phyloP scores from a whole-genome alignment of 192 early-diverging fungal genomes.

The Backusella westeae region DNA sequence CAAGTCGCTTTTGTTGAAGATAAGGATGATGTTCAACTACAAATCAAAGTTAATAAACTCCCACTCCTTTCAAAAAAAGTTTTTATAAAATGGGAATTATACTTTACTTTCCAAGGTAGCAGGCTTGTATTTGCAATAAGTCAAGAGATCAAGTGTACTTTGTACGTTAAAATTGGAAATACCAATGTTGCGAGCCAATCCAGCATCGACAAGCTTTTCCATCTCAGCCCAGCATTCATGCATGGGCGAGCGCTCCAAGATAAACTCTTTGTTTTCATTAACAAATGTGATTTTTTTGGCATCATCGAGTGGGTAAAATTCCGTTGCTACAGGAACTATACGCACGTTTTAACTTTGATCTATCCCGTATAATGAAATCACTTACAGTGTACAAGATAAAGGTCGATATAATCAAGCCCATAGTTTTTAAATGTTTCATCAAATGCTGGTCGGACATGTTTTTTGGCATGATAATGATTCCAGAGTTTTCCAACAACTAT shows the following conservation, averaged over 20 bases:
- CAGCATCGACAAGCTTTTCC: slow-evolving; percentile 63
- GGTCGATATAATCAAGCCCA: slow-evolving; percentile 33
- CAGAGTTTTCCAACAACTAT: slow-evolving; percentile 18
- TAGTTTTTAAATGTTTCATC: slow-evolving; percentile 19
- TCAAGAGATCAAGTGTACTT: slow-evolving; percentile 50
- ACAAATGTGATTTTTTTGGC: slow-evolving; percentile 38
- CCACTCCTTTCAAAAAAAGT: no score
- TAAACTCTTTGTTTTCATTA: slow-evolving; percentile 37
- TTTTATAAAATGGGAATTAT: neutral
- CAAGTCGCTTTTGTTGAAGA: slow-evolving; percentile 50
- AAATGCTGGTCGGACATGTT: no score
- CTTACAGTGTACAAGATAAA: slow-evolving; percentile 51
- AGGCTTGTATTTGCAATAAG: slow-evolving; percentile 57
- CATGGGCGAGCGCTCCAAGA: slow-evolving; percentile 43
- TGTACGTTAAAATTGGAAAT: slow-evolving; percentile 5
- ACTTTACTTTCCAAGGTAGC: slow-evolving; percentile 55
- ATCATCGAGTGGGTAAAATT: slow-evolving; percentile 42
- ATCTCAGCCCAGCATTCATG: slow-evolving; percentile 68
- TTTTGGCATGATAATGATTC: no score
- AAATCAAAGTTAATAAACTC: neutral
- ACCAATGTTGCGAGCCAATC: slow-evolving; percentile 58
- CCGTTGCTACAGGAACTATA: slow-evolving; percentile 26
- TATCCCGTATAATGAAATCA: neutral
- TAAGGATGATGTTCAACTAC: slow-evolving; percentile 70
- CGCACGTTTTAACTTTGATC: neutral